phyloP scores from a whole-genome alignment of 164 flowering plant genomes.

The Magnolia kwangsiensis region DNA sequence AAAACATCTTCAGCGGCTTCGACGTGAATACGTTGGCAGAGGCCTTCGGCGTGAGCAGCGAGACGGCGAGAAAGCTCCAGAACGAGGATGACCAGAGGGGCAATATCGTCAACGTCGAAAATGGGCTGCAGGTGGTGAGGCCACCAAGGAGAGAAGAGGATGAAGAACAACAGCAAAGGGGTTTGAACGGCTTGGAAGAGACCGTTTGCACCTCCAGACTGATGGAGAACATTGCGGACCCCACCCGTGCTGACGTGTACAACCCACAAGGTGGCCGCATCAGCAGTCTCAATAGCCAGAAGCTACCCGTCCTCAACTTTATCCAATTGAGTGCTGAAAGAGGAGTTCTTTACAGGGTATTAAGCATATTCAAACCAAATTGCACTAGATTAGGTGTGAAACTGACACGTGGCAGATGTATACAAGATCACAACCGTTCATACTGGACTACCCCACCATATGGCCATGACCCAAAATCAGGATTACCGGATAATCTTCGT shows the following conservation, averaged over 20 bases:
- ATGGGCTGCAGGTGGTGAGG: constrained; percentile 25
- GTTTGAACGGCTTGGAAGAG: constrained; percentile 49
- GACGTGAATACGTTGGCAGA: constrained; percentile 21
- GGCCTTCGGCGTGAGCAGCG: constrained; percentile 23
- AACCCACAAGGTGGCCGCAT: constrained; percentile 31
- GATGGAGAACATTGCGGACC: constrained; percentile 56
- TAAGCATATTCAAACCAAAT: not conserved
- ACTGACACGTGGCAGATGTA: no score
- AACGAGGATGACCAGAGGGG: constrained; percentile 22
- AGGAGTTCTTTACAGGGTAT: constrained; percentile 51
- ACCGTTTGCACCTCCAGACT: constrained; percentile 41
- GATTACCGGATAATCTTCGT: no score
- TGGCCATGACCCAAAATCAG: no score
- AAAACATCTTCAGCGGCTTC: constrained; percentile 38
- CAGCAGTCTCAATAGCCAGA: constrained; percentile 42
- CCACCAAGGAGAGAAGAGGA: constrained; percentile 17
- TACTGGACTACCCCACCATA: no score
- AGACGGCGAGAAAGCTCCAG: constrained; percentile 28
- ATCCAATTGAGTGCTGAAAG: constrained; percentile 51
- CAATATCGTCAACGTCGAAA: constrained; percentile 22
- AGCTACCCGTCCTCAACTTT: constrained; percentile 48
- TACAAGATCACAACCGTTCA: no score
- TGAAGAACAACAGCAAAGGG: constrained; percentile 2
- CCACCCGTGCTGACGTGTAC: constrained; percentile 47
- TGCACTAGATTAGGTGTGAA: no score